Conservation (phyloP, 805 yeast species). For the Yamadazyma akitaensis region DNA sequence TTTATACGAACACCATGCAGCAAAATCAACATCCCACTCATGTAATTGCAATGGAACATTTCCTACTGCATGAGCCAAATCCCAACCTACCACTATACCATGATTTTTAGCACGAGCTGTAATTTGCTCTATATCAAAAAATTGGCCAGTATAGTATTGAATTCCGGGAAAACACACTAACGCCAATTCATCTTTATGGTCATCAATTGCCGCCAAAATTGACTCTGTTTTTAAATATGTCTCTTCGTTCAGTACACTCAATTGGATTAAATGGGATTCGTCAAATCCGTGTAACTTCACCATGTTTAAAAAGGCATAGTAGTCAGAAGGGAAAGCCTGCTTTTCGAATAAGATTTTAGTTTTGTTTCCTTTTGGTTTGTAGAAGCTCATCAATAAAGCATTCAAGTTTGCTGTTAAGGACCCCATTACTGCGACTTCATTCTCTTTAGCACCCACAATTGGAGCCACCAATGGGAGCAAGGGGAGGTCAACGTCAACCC, state of each 20-base stretch:
- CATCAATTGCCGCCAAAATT: conserved; percentile 54
- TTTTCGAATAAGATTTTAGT: conserved; percentile 78
- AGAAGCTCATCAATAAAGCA: conserved; percentile 68
- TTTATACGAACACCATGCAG: conserved; percentile 92
- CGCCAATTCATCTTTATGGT: conserved; percentile 59
- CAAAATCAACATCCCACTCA: conserved; percentile 90
- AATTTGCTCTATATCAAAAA: conserved; percentile 69
- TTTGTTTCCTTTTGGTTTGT: conserved; percentile 56
- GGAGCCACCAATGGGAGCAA: conserved; percentile 65
- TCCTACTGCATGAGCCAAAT: conserved; percentile 91
- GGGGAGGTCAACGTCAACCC: conserved; percentile 87
- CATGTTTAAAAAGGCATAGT: conserved; percentile 77
- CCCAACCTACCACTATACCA: conserved; percentile 80
- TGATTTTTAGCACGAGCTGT: conserved; percentile 55
- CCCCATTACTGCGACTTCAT: conserved; percentile 88
- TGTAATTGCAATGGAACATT: conserved; percentile 75
- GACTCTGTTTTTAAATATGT: conserved; percentile 59
- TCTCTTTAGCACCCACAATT: conserved; percentile 67
- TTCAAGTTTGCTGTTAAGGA: conserved; percentile 82
- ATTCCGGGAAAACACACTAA: conserved; percentile 81
- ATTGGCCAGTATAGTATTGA: conserved; percentile 90
- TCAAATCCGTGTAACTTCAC: conserved; percentile 57
- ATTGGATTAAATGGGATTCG: conserved; percentile 57
- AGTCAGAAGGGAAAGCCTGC: conserved; percentile 90
- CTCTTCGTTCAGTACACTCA: conserved; percentile 59